Base-by-base conservation (phyloP, 768 basidiomycete genomes). In the Auriculariales sp. region DNA sequence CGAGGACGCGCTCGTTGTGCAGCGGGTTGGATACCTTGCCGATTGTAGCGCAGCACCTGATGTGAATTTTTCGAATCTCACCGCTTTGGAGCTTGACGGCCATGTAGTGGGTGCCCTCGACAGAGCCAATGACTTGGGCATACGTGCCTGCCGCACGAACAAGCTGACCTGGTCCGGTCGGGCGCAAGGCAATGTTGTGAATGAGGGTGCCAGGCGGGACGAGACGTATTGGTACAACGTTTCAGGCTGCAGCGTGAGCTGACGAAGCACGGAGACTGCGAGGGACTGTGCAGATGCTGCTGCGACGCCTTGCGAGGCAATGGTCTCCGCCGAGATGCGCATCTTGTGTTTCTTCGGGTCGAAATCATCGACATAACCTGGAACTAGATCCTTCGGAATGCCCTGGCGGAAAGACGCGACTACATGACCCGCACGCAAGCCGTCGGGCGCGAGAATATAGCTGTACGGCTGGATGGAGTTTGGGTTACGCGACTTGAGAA, bases 371-470 rank as follows among this genome's bases (percentile, higher is more conserved):
- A 60, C 62, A 57, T 63, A 70, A 27, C 67, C 65, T 55, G 82
- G 77, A 22, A 85, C 74, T 52, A 87, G 73, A 2, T 78, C 86
- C 17, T 78, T 68, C 0, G 91, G 81, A 44, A 97, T 83, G 28
- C 92, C 92, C 51, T 72, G 65, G 49, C 88, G 71, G 66, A 88
- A 98, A 54, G 83, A 87, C 64, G 86, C 78, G 42, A 98, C 88
- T 25, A 78, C 71, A 57, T 93, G 84, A 1, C 95, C 95, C 4
- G 90, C 87, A 33, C 87, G 70, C 56, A 97, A 66, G 4, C 88
- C 91, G 54, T 93, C 90, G 5, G 87, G 81, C 2, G 95, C 92
- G 39, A 98, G 68, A 59, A 99, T 92, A 62, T 99, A 99, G 59
- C 79, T 84, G 80, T 84, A 94, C 24, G 48, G 55, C 57, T 68